A percentile compares a stretch with the other conserved stretches of the same genome.
Conservation (phyloP, 768 basidiomycete species). For the Trametes villosa region DNA sequence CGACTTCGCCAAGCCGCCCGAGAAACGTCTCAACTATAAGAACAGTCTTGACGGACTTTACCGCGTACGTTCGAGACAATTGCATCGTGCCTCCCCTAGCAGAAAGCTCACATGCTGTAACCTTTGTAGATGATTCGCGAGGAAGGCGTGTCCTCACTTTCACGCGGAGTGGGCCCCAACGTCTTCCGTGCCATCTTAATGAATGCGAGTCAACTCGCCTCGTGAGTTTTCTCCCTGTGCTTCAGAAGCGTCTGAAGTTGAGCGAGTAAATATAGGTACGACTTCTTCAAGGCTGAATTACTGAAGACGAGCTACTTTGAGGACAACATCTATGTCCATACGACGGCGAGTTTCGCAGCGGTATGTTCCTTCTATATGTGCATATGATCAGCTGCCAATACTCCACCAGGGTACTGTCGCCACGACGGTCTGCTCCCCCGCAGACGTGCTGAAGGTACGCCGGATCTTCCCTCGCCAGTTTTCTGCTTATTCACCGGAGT, state of each 20-base stretch:
- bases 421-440: conserved; percentile 87
- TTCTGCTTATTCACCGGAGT: not conserved
- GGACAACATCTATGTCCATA: conserved; percentile 84
- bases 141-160: conserved; percentile 78
- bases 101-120: not conserved
- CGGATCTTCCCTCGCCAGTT: not conserved
- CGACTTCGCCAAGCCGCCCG: conserved; percentile 86
- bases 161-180: conserved; percentile 81
- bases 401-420: conserved; percentile 75
- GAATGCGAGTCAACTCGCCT: conserved; percentile 92
- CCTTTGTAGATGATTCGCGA: conserved; percentile 77
- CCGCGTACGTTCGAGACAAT: conserved; percentile 49
- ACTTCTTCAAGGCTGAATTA: conserved; percentile 88
- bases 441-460: conserved; percentile 77
- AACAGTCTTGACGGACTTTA: conserved; percentile 87
- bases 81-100: not conserved
- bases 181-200: conserved; percentile 85
- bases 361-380: conserved; percentile 45
- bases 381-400: not conserved
- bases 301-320: conserved; percentile 71
- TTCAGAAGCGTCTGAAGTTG: not conserved
- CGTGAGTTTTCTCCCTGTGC: conserved; percentile 50
- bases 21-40: conserved; percentile 90
- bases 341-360: conserved; percentile 85
- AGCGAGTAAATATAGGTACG: conserved; percentile 63